Evolutionary conservation across 768 basidiomycete species (phyloP), one percentile per base, ranked within the genome.

Genomic region (Mycena haematopus): DNA sequence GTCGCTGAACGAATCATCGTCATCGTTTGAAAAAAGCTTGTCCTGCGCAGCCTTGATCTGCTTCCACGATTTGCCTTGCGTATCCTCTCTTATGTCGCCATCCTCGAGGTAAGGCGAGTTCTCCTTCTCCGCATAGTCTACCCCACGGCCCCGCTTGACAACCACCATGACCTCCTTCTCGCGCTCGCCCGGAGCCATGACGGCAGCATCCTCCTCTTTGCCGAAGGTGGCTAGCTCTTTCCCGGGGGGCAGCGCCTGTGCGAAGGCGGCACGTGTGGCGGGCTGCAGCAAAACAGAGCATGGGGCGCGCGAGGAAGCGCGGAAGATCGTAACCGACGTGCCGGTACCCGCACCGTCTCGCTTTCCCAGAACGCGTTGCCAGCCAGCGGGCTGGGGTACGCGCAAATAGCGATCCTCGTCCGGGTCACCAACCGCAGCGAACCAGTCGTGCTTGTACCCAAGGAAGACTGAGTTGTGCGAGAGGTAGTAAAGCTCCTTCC

Each of bases 401-500:
- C 58, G 58, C 15, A 58, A n/a, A 44, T 58, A 58, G n/a, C n/a
- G 29, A 19, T 33, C 2, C 54, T 56, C 42, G 21, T 38, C 51
- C 8, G 33, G 22, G 2, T 27, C 38, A 15, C 31, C 55, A 35
- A 42, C 24, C 11, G n/a, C 19, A 2, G 8, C 5, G 9, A 50
- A 50, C 57, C 36, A 50, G 29, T 58, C 49, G 56, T 38, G 17
- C 21, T 50, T 5, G 38, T 51, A 58, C 24, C 21, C 58, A 40
- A 58, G 58, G 29, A 58, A 31, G 13, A 29, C 19, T 1, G 58
- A 58, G 21, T 52, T 19, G 27, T 51, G 50, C 13, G 58, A 51
- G 27, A 58, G 58, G 21, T 51, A 58, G 27, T 44, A 33, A n/a
- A 58, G 58, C 50, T 58, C 58, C 22, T 52, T 44, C 58, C 58